Conservation (phyloP, 495 filamentous ascomycete species). For the Hapsidospora chrysogenum region DNA sequence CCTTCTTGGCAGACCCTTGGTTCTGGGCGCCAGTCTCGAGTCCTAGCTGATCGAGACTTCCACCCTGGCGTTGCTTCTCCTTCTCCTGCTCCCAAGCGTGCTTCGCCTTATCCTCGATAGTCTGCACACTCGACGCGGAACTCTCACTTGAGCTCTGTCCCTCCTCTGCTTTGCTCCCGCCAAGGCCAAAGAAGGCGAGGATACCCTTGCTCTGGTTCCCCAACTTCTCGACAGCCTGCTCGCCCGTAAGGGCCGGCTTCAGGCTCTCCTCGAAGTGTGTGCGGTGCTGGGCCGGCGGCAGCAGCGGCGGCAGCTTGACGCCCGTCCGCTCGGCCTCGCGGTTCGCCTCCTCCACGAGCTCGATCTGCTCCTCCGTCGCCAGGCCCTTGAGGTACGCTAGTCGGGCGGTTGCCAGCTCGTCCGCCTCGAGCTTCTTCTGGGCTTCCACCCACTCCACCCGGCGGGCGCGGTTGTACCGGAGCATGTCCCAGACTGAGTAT, state of each 20-base stretch:
- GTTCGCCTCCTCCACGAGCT: conserved; percentile 29
- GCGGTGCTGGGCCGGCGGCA: conserved; percentile 7
- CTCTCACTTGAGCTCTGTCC: conserved; percentile 6
- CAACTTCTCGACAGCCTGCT: conserved; percentile 12
- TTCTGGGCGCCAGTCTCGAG: conserved; percentile 6
- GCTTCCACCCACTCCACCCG: conserved; percentile 48
- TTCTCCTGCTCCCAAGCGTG: conserved; percentile 32
- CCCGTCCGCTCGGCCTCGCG: conserved; percentile 11
- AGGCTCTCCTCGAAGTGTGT: conserved; percentile 2
- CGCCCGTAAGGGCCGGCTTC: conserved; percentile 1
- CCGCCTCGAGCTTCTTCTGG: conserved; percentile 38
- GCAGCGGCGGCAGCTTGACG: conserved; percentile 17
- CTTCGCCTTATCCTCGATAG: conserved; percentile 16
- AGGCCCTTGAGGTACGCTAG: conserved; percentile 42
- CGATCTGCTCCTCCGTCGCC: conserved; percentile 40
- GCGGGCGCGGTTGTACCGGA: conserved; percentile 64
- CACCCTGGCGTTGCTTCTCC: conserved; percentile 29
- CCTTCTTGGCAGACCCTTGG: conserved; percentile 12
- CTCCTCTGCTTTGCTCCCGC: conserved; percentile 11
- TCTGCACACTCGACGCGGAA: not conserved
- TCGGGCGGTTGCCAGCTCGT: conserved; percentile 33
- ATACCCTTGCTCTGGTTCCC: conserved; percentile 17
- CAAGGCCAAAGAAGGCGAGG: not conserved
- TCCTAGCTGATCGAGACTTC: conserved; percentile 28
- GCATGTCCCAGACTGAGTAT: conserved; percentile 74